A percentile compares a stretch with the other conserved stretches of the same genome.
Evolutionary conservation across 345 rosid species (phyloP).

Genomic region (Erodium maritimum): DNA sequence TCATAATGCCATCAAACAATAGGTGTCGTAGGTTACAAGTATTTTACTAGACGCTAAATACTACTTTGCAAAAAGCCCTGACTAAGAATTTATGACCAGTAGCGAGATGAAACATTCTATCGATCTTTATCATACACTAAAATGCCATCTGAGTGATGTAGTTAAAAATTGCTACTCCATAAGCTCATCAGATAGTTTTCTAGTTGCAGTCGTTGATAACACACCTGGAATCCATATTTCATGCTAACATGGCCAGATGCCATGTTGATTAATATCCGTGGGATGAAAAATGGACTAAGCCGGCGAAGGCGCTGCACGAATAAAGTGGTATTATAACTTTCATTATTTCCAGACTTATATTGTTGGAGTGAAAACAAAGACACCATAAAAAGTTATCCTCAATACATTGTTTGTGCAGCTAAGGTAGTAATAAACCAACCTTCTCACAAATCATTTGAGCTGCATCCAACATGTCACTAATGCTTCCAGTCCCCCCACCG

Average conservation of each 20-base stretch:
- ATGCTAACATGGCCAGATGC: constrained; percentile 96
- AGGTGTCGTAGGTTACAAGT: not conserved
- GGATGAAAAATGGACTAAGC: constrained; percentile 92
- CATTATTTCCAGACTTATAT: constrained; percentile 8
- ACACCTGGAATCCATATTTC: constrained; percentile 88
- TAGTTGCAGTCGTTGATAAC: constrained; percentile 6
- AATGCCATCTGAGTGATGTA: not conserved
- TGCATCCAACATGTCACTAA: constrained; percentile 68
- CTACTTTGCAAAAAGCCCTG: not conserved
- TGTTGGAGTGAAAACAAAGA: not conserved
- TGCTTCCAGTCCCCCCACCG: constrained; percentile 95
- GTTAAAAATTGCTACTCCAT: constrained; percentile 3
- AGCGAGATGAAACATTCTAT: constrained; percentile 1
- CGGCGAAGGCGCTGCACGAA: constrained; percentile 64
- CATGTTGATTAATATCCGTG: constrained; percentile 90
- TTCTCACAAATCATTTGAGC: constrained; percentile 82
- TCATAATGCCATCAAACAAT: not conserved
- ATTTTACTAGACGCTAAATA: not conserved
- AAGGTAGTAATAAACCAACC: constrained; percentile 28
- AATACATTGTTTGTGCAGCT: not conserved
- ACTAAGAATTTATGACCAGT: not conserved
- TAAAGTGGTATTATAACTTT: constrained; percentile 10
- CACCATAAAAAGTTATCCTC: not conserved
- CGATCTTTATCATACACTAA: not conserved
- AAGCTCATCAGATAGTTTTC: constrained; percentile 2